Conservation (phyloP, 2,329 filamentous ascomycete genomes). For the Xylaria sp. region DNA sequence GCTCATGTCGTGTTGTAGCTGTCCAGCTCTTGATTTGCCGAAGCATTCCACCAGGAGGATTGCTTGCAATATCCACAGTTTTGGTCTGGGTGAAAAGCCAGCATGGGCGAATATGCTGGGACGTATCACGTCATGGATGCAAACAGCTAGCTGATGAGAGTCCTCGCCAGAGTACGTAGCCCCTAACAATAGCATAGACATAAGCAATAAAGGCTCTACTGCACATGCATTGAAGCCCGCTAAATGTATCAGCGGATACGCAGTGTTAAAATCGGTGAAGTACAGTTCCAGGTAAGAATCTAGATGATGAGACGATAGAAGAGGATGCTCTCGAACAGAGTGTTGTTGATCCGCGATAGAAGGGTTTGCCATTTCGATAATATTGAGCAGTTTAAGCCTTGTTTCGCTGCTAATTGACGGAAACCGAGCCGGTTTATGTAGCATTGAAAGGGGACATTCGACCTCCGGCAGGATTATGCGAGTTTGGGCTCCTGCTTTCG, state of each 20-base stretch:
- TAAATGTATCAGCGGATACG: constrained; percentile 69
- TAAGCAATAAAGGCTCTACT: constrained; percentile 63
- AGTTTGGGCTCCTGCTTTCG: neutral
- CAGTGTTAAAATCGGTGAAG: constrained; percentile 69
- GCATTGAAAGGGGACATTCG: constrained; percentile 22
- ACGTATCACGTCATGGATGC: constrained; percentile 69
- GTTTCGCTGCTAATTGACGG: constrained; percentile 5
- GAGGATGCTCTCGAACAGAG: constrained; percentile 60
- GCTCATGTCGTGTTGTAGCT: constrained; percentile 72
- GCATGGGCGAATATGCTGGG: constrained; percentile 68
- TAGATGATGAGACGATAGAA: constrained; percentile 62
- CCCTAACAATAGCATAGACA: constrained; percentile 67
- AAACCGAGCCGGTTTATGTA: constrained; percentile 5
- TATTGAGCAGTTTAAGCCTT: constrained; percentile 4
- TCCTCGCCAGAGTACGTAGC: constrained; percentile 70
- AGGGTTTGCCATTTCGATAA: constrained; percentile 62
- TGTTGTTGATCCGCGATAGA: constrained; percentile 59
- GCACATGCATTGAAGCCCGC: constrained; percentile 65
- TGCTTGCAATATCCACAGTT: constrained; percentile 70
- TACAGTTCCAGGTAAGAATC: constrained; percentile 69
- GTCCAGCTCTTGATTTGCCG: constrained; percentile 70
- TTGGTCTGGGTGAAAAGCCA: constrained; percentile 67
- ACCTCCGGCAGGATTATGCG: constrained; percentile 10
- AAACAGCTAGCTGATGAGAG: constrained; percentile 69
- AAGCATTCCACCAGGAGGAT: constrained; percentile 73